These are phyloP conservation scores for Leccinum ponderosum DNA, from an alignment of 1,284 basidiomycete genomes.

Conservation along the genomic window DNA sequence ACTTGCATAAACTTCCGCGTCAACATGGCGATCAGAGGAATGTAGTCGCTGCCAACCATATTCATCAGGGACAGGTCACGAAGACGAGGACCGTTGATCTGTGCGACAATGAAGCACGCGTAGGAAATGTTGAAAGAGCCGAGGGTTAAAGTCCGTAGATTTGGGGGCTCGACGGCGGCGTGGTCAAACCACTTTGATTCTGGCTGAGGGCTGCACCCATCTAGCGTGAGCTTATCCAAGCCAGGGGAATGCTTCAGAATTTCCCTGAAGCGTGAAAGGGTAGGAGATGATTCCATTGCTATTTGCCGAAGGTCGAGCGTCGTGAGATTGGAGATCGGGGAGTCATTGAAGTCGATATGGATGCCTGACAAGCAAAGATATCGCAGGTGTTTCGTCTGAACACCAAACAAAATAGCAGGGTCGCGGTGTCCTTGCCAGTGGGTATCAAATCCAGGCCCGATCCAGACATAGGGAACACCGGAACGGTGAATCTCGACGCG, in stretches of 20 bases:
- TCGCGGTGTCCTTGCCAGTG: conserved; percentile 26
- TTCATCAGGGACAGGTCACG: conserved; percentile 55
- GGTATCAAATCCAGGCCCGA: conserved; percentile 39
- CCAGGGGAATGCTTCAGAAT: conserved; percentile 50
- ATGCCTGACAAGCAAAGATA: conserved; percentile 46
- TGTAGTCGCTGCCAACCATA: conserved; percentile 49
- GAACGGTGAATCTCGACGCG: conserved; percentile 61
- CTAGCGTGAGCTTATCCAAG: conserved; percentile 53
- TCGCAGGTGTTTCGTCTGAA: conserved; percentile 42
- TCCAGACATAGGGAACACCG: conserved; percentile 45
- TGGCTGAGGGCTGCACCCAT: conserved; percentile 55
- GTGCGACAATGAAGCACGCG: conserved; percentile 44
- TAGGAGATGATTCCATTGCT: conserved; percentile 48
- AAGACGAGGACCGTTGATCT: conserved; percentile 51
- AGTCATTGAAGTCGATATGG: conserved; percentile 52
- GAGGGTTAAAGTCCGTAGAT: conserved; percentile 51
- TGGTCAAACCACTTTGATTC: conserved; percentile 23
- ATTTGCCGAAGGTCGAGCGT: conserved; percentile 62
- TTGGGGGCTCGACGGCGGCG: conserved; percentile 43
- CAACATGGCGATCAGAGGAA: conserved; percentile 43
- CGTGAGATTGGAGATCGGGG: conserved; percentile 49
- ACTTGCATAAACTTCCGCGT: conserved; percentile 43
- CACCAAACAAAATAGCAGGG: conserved; percentile 47
- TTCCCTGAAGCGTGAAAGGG: conserved; percentile 46
- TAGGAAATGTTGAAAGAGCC: conserved; percentile 51